Evolutionary conservation across 2,329 filamentous ascomycete species (phyloP).

Genomic region (Fusarium falciforme): DNA sequence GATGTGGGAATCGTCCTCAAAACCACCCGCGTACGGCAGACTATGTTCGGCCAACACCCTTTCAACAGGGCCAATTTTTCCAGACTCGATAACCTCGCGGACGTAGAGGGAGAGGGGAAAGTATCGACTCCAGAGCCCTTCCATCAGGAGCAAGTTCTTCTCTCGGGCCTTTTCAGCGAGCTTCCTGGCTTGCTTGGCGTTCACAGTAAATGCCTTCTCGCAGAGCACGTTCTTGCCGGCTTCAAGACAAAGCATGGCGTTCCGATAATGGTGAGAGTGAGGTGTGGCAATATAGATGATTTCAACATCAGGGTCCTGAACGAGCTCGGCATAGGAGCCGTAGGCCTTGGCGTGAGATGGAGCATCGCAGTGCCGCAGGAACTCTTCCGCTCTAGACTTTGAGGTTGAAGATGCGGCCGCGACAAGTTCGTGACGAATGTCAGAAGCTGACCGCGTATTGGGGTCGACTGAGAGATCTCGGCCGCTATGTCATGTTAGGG

Average conservation of each 20-base stretch:
- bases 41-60: constrained; percentile 55
- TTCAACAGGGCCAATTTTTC: constrained; percentile 69
- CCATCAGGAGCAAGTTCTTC: constrained; percentile 81
- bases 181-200: constrained; percentile 78
- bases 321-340: constrained; percentile 83
- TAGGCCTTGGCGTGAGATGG: constrained; percentile 76
- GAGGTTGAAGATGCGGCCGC: constrained; percentile 83
- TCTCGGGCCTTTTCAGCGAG: constrained; percentile 76
- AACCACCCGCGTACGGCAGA: not conserved
- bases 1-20: constrained; percentile 59
- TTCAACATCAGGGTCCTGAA: constrained; percentile 80
- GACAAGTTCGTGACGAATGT: constrained; percentile 81
- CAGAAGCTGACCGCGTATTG: constrained; percentile 71
- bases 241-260: constrained; percentile 81
- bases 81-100: constrained; percentile 68
- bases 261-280: constrained; percentile 92
- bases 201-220: constrained; percentile 90
- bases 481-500: not conserved
- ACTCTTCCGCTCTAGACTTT: constrained; percentile 73
- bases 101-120: constrained; percentile 83
- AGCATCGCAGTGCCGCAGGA: constrained; percentile 76
- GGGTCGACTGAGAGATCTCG: constrained; percentile 82
- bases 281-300: constrained; percentile 90
- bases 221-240: constrained; percentile 88
- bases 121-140: constrained; percentile 90